phyloP scores from a whole-genome alignment of 305 asterid species.

The Fraxinus dipetala region DNA sequence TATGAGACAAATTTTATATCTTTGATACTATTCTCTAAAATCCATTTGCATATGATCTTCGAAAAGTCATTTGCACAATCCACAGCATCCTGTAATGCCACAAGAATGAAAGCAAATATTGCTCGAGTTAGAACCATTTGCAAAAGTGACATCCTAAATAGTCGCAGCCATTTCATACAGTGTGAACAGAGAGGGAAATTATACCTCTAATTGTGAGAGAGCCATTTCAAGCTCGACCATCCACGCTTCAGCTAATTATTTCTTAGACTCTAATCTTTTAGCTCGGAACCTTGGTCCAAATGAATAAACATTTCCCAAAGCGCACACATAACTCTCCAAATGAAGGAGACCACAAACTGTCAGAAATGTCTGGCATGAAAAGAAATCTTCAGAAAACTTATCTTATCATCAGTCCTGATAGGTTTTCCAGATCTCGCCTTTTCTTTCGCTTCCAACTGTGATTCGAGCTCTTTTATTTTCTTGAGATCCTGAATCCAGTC shows the following conservation, averaged over 20 bases:
- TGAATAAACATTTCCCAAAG: conserved; percentile 77
- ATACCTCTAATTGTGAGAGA: conserved; percentile 66
- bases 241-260: conserved; percentile 75
- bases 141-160: not conserved
- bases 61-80: conserved; percentile 54
- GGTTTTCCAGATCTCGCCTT: conserved; percentile 32
- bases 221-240: conserved; percentile 76
- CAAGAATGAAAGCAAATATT: not conserved
- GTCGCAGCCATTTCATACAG: not conserved
- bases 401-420: conserved; percentile 11
- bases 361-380: conserved; percentile 47
- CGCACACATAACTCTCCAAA: conserved; percentile 79
- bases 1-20: conserved; percentile 60
- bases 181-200: not conserved
- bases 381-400: conserved; percentile 56
- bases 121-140: not conserved
- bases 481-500: conserved; percentile 68
- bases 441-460: conserved; percentile 54
- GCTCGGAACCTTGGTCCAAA: conserved; percentile 82
- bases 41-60: conserved; percentile 62
- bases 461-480: conserved; percentile 50
- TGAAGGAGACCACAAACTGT: conserved; percentile 66
- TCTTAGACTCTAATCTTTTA: conserved; percentile 46
- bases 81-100: conserved; percentile 63
- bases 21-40: conserved; percentile 50